Percentiles rank a stretch among this genome's conserved stretches.
Evolutionary conservation across 352 stramenopile species (phyloP).

Genomic region (Phytophthora gonapodyides): DNA sequence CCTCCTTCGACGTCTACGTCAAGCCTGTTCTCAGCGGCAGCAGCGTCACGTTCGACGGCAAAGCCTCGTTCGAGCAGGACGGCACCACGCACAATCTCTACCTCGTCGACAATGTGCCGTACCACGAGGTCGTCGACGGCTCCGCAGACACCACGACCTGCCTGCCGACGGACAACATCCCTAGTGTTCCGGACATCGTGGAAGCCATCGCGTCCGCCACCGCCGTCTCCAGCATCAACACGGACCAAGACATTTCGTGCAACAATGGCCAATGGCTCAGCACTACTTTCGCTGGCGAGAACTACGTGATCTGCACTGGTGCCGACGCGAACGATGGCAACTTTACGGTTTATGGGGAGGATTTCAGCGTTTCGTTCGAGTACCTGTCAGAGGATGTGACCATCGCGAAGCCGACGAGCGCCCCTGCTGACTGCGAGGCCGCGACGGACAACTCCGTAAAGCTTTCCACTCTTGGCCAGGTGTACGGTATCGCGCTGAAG

Average conservation of each 20-base stretch:
- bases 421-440: conserved; percentile 28
- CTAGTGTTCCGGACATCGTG: conserved; percentile 37
- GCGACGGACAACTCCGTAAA: conserved; percentile 23
- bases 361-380: conserved; percentile 38
- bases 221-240: conserved; percentile 38
- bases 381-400: conserved; percentile 31
- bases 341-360: conserved; percentile 42
- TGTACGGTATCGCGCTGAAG: conserved; percentile 27
- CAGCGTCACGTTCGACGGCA: conserved; percentile 46
- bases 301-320: conserved; percentile 48
- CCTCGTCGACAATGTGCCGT: conserved; percentile 42
- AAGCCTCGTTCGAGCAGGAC: conserved; percentile 37
- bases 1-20: conserved; percentile 46
- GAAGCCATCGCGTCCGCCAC: conserved; percentile 34
- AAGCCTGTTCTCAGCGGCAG: conserved; percentile 30
- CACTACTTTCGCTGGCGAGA: conserved; percentile 35
- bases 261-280: conserved; percentile 33
- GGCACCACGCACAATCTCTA: conserved; percentile 42
- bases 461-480: conserved; percentile 27
- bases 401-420: conserved; percentile 25
- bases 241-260: conserved; percentile 47
- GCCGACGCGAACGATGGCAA: conserved; percentile 11
- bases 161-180: conserved; percentile 19
- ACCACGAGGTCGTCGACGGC: conserved; percentile 24
- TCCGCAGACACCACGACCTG: conserved; percentile 20